A percentile compares a stretch with the other conserved stretches of the same genome.
phyloP scores from a whole-genome alignment of 257 asterid genomes.

The Nicotiana benthamiana region DNA sequence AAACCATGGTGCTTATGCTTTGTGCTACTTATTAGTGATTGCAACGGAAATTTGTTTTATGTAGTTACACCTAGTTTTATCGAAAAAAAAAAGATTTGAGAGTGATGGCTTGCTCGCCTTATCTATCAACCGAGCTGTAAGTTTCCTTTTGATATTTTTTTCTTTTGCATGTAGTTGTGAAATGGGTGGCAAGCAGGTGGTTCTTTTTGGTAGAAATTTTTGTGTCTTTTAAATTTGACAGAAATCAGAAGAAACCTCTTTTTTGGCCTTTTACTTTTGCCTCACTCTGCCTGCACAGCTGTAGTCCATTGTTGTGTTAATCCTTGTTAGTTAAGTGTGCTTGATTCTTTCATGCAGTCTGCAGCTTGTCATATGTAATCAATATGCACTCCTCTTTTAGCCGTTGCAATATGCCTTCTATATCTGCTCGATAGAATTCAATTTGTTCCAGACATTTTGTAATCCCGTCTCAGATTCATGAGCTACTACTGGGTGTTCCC shows the following conservation, averaged over 20 bases:
- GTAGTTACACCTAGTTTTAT: not conserved
- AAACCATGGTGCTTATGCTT: not conserved
- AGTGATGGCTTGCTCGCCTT: not conserved
- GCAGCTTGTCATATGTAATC: not conserved
- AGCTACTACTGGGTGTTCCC: conserved; percentile 7
- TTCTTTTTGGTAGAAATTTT: not conserved
- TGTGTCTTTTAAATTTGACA: not conserved
- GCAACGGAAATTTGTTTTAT: not conserved
- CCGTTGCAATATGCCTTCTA: not conserved
- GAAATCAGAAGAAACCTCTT: not conserved
- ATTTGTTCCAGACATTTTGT: not conserved
- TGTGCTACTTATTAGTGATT: not conserved
- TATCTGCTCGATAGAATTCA: not conserved
- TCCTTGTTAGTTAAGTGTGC: not conserved
- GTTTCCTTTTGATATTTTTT: not conserved
- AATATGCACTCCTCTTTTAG: not conserved
- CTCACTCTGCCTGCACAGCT: not conserved
- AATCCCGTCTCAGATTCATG: not conserved
- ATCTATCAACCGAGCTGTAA: not conserved
- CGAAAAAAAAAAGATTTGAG: not conserved
- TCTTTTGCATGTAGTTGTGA: not conserved
- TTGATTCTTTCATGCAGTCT: not conserved
- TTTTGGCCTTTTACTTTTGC: not conserved
- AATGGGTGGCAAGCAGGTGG: not conserved
- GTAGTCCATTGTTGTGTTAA: not conserved